phyloP scores from a whole-genome alignment of 495 filamentous ascomycete species.

The Neurospora sp. region DNA sequence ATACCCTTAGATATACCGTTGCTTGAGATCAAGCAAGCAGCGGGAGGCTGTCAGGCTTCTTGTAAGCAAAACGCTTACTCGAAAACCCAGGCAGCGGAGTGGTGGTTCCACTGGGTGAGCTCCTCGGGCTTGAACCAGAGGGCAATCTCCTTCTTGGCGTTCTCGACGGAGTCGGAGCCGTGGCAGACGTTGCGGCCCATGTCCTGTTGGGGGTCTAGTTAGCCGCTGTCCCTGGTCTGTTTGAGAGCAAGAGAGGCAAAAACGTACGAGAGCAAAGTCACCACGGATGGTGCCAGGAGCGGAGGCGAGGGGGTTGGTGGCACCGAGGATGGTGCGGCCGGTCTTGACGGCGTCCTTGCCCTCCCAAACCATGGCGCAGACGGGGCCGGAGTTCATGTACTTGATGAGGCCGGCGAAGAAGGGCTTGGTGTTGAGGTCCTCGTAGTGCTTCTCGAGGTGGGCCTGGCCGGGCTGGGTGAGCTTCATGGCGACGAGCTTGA shows the following conservation, averaged over 20 bases:
- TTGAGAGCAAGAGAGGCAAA: slow-evolving; percentile 12
- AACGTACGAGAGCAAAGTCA: slow-evolving; percentile 38
- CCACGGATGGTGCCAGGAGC: slow-evolving; percentile 95
- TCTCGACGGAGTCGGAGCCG: slow-evolving; percentile 96
- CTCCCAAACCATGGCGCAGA: slow-evolving; percentile 99
- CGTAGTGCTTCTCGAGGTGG: slow-evolving; percentile 97
- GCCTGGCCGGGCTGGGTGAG: slow-evolving; percentile 73
- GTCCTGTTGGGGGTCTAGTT: slow-evolving; percentile 26
- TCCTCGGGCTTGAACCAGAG: slow-evolving; percentile 92
- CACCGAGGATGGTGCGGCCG: slow-evolving; percentile 88
- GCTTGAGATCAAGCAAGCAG: background rate
- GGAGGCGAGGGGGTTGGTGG: slow-evolving; percentile 93
- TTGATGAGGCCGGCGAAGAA: slow-evolving; percentile 92
- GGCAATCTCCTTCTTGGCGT: slow-evolving; percentile 97
- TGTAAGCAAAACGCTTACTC: slow-evolving; percentile 50
- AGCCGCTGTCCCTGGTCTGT: too few species aligned
- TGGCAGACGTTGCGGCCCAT: slow-evolving; percentile 99
- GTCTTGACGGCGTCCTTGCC: slow-evolving; percentile 97
- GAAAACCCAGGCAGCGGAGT: slow-evolving; percentile 86
- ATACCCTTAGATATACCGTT: background rate
- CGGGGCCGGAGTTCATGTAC: slow-evolving; percentile 95
- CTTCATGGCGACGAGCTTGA: slow-evolving; percentile 98
- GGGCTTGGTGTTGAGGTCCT: slow-evolving; percentile 80
- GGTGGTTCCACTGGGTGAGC: slow-evolving; percentile 65
- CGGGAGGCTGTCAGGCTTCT: background rate